These are phyloP conservation scores for Candida coleopterorum DNA, from an alignment of 805 yeast species.

Conservation along the genomic window DNA sequence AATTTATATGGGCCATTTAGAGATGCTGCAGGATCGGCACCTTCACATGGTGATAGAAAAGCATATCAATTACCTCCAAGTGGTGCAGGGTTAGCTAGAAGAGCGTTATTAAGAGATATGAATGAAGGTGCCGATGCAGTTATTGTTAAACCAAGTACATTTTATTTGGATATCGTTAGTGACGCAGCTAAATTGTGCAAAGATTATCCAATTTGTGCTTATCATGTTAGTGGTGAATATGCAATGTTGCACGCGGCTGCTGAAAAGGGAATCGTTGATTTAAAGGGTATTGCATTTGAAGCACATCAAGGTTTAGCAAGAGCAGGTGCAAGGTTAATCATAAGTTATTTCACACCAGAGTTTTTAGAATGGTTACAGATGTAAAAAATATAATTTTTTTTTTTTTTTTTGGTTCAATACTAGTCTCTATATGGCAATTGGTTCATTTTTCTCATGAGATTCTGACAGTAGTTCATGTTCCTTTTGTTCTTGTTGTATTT, in stretches of 20 bases:
- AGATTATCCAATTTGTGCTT: conserved; percentile 88
- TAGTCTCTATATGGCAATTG: conserved; percentile 14
- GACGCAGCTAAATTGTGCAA: conserved; percentile 80
- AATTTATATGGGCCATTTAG: conserved; percentile 93
- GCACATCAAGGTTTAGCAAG: conserved; percentile 86
- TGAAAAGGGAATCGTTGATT: conserved; percentile 86
- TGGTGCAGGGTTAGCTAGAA: conserved; percentile 87
- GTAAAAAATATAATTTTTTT: not conserved
- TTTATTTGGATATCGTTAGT: conserved; percentile 83
- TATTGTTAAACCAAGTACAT: conserved; percentile 93
- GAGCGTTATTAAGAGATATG: conserved; percentile 84
- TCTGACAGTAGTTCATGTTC: conserved; percentile 13
- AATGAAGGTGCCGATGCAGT: conserved; percentile 94
- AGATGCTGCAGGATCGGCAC: conserved; percentile 93
- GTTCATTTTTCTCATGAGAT: conserved; percentile 11
- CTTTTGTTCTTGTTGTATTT: conserved; percentile 11
- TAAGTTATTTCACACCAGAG: conserved; percentile 92
- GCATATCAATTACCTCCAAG: conserved; percentile 91
- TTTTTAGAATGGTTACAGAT: conserved; percentile 80
- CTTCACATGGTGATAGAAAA: conserved; percentile 86
- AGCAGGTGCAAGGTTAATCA: conserved; percentile 92
- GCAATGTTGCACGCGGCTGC: conserved; percentile 99
- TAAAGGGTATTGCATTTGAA: conserved; percentile 79
- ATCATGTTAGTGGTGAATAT: conserved; percentile 95
- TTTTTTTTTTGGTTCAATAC: no score